Percentiles rank a stretch among this genome's conserved stretches.
These are phyloP conservation scores for Kodamaea neixiangensis DNA, from an alignment of 805 yeast genomes.

Conservation along the genomic window DNA sequence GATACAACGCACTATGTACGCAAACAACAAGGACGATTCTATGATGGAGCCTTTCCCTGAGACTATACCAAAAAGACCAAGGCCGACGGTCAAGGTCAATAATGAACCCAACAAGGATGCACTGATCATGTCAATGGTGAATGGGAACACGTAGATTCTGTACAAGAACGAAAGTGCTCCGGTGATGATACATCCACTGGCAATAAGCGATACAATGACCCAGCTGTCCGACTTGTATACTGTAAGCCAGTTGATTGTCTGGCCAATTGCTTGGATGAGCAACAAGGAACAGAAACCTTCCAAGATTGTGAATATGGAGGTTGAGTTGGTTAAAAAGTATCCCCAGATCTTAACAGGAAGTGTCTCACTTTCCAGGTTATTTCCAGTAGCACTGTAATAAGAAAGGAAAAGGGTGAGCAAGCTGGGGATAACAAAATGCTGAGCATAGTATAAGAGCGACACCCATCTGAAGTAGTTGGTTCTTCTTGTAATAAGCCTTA, in stretches of 20 bases:
- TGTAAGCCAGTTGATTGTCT: conserved; percentile 71
- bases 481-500: conserved; percentile 55
- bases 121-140: conserved; percentile 65
- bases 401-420: conserved; percentile 69
- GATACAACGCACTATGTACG: conserved; percentile 89
- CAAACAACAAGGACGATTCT: conserved; percentile 82
- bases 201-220: conserved; percentile 71
- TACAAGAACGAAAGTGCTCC: conserved; percentile 76
- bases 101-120: conserved; percentile 88
- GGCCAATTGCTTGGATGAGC: conserved; percentile 91
- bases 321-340: conserved; percentile 68
- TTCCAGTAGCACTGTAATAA: conserved; percentile 35
- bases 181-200: conserved; percentile 75
- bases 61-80: conserved; percentile 82
- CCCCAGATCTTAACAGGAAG: conserved; percentile 65
- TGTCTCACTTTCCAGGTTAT: background rate
- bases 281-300: conserved; percentile 93
- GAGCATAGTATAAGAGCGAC: conserved; percentile 66
- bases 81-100: conserved; percentile 68
- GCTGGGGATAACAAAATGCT: conserved; percentile 82
- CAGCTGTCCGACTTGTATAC: conserved; percentile 66
- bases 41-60: conserved; percentile 86
- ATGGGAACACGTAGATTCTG: conserved; percentile 78
- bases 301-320: conserved; percentile 83
- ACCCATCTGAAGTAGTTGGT: conserved; percentile 46